A percentile compares a stretch with the other conserved stretches of the same genome.
phyloP scores from a whole-genome alignment of 805 yeast species.

The Candida maltosa region DNA sequence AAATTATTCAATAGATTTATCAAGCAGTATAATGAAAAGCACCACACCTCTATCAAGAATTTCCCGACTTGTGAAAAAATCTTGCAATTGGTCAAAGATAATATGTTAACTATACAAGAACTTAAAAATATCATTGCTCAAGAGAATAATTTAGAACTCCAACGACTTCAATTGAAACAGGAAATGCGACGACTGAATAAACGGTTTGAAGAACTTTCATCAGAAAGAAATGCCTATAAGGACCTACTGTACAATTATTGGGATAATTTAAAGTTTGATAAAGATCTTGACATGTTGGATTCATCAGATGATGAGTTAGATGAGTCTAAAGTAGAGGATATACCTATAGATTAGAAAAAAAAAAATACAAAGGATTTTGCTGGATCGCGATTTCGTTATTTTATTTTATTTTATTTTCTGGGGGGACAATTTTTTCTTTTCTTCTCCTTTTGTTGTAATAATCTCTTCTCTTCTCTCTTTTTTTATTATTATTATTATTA shows the following conservation, averaged over 20 bases:
- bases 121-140: conserved; percentile 21
- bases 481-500: too few relatives aligned
- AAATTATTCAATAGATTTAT: conserved; percentile 34
- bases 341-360: too few relatives aligned
- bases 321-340: neutral
- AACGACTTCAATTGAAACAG: conserved; percentile 8
- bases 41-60: conserved; percentile 13
- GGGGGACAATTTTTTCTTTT: too few relatives aligned
- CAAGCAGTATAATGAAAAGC: conserved; percentile 20
- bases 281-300: conserved; percentile 25
- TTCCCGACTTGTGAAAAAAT: conserved; percentile 22
- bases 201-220: neutral
- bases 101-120: conserved; percentile 18
- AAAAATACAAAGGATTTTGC: neutral
- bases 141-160: conserved; percentile 23
- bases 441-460: too few relatives aligned
- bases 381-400: conserved; percentile 1
- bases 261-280: conserved; percentile 26
- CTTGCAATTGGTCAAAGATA: conserved; percentile 17
- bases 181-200: neutral
- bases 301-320: conserved; percentile 3
- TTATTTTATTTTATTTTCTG: too few relatives aligned
- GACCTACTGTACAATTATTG: conserved; percentile 33
- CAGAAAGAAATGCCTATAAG: conserved; percentile 10
- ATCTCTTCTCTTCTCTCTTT: too few relatives aligned